Conservation (phyloP, 805 yeast species). For the Pichia scutulata region DNA sequence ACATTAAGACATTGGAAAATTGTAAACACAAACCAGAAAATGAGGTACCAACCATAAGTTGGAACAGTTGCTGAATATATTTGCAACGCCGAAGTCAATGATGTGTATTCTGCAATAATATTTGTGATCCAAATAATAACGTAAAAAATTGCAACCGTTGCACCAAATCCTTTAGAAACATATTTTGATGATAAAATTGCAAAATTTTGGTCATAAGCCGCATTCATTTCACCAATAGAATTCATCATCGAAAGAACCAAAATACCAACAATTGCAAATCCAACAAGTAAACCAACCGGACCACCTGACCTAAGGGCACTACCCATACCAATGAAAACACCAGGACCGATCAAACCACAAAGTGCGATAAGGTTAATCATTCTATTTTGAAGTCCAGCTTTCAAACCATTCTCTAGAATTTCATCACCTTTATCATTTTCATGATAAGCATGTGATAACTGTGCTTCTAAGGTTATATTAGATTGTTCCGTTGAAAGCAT, state of each 20-base stretch:
- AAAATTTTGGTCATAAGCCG: constrained; percentile 46
- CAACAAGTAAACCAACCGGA: constrained; percentile 43
- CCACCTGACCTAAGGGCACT: constrained; percentile 42
- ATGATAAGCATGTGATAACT: constrained; percentile 10
- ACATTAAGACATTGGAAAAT: constrained; percentile 45
- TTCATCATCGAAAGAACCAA: constrained; percentile 49
- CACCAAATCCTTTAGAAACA: constrained; percentile 51
- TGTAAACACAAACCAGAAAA: constrained; percentile 45
- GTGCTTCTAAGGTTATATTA: constrained; percentile 9
- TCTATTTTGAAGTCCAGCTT: constrained; percentile 18
- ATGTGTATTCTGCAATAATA: constrained; percentile 47
- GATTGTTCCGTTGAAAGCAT: constrained; percentile 5
- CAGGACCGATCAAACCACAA: constrained; percentile 55
- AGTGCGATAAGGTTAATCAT: constrained; percentile 17
- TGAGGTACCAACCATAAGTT: constrained; percentile 45
- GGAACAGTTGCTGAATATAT: constrained; percentile 47
- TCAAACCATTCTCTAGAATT: constrained; percentile 12
- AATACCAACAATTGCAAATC: constrained; percentile 46
- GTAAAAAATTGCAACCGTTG: constrained; percentile 46
- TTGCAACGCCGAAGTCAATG: constrained; percentile 41
- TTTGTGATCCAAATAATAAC: constrained; percentile 51
- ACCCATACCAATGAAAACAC: constrained; percentile 43
- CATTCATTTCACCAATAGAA: constrained; percentile 48
- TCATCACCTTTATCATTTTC: constrained; percentile 14
- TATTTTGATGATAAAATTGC: constrained; percentile 43